Base-by-base conservation (phyloP, 2,329 filamentous ascomycete species). In the Emmonsia crescens region DNA sequence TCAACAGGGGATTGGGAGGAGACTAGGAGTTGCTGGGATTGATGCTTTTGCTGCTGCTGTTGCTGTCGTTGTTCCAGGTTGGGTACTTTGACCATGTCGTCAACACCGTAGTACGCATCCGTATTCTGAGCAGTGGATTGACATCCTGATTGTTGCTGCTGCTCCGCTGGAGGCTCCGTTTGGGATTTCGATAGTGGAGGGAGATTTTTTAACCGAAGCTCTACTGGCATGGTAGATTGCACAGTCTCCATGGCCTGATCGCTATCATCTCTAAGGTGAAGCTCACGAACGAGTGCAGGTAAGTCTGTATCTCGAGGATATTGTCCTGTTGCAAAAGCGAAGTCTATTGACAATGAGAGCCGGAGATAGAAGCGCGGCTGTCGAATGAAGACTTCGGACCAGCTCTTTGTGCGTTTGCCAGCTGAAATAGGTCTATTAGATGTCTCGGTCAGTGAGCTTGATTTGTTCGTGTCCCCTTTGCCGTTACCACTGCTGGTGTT, bases 291-390 rank as follows among this genome's bases (percentile, higher is more conserved):
- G 14, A 63, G 5, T 33, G 56, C 36, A 19, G 63, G 59, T 38
- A 64, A 57, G n/a, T 63, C 61, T 42, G 48, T 49, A 48, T 64
- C 61, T 44, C 44, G 51, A n/a, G 63, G 61, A 48, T 56, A 63
- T 55, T 57, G 46, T 2, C 61, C 59, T 24, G 56, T 49, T 21
- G 63, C 27, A 49, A 63, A 60, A 36, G 61, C 59, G 46, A 61
- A 61, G 59, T 64, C 61, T 27, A 63, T 56, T n/a, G 63, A 60
- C 29, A 62, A 49, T 14, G 63, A 64, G 19, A 64, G 42, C 19
- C 63, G 57, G 36, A 63, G 49, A 19, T 64, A 64, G 10, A 61
- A 56, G 31, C 61, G 63, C 16, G 60, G 63, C 10, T 61, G 59
- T 33, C 56, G 31, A 33, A 63, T 51, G 33, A 64, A 64, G 14